phyloP scores from a whole-genome alignment of 164 flowering plant species.

The Umbilicus rupestris region DNA sequence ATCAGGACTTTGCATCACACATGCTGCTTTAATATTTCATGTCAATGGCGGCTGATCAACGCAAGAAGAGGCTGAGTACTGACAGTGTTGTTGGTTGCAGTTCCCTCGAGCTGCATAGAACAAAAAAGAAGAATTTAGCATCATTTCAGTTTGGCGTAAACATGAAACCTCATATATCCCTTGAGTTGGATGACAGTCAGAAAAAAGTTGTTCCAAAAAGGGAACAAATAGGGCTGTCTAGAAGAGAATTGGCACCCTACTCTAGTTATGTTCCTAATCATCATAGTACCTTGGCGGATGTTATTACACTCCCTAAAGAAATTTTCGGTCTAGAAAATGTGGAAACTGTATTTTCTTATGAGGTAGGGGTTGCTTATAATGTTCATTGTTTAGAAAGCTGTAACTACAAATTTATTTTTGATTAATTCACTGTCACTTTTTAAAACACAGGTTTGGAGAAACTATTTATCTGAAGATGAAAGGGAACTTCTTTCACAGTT shows the following conservation, averaged over 20 bases:
- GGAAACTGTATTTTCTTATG: conserved; percentile 49
- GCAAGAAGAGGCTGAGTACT: conserved; percentile 47
- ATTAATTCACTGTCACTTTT: neutral
- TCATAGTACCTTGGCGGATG: conserved; percentile 50
- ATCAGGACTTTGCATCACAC: neutral
- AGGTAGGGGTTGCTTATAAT: conserved; percentile 33
- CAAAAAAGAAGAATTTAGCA: conserved; percentile 39
- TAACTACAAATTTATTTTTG: neutral
- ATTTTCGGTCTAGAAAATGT: conserved; percentile 53
- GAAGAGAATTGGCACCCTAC: conserved; percentile 55
- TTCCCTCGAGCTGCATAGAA: conserved; percentile 33
- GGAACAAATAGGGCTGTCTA: conserved; percentile 62
- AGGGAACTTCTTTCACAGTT: conserved; percentile 50
- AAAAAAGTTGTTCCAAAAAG: conserved; percentile 54
- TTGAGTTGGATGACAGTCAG: conserved; percentile 56
- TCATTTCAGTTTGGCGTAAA: conserved; percentile 23
- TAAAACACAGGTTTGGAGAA: conserved; percentile 58
- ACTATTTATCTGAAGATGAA: conserved; percentile 51
- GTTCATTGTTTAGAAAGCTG: neutral
- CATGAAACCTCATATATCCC: conserved; percentile 41
- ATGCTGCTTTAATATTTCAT: conserved; percentile 11
- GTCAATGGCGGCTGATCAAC: conserved; percentile 69
- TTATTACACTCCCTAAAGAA: conserved; percentile 46
- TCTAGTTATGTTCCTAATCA: conserved; percentile 24
- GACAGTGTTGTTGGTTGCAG: conserved; percentile 28